phyloP scores from a whole-genome alignment of 2,329 filamentous ascomycete genomes.

The Metarhizium guizhouense region DNA sequence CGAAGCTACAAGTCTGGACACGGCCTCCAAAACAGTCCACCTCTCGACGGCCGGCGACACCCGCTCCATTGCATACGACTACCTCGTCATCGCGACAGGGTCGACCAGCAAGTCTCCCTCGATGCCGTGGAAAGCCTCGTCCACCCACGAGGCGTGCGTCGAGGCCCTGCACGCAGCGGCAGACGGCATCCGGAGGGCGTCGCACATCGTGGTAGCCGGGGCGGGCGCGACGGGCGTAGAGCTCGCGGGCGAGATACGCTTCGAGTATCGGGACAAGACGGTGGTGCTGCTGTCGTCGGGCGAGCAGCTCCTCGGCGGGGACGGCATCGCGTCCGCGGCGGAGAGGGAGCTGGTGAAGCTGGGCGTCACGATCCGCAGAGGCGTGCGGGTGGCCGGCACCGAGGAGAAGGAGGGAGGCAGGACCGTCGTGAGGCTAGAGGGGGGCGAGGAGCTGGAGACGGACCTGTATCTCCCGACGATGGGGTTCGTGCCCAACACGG shows the following conservation, averaged over 20 bases:
- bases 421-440: constrained; percentile 37
- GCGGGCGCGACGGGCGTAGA: constrained; percentile 49
- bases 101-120: constrained; percentile 29
- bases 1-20: constrained; percentile 32
- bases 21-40: constrained; percentile 30
- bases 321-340: constrained; percentile 32
- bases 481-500: constrained; percentile 46
- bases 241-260: constrained; percentile 43
- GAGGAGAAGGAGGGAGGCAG: constrained; percentile 24
- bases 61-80: constrained; percentile 38
- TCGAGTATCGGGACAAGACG: constrained; percentile 40
- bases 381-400: constrained; percentile 29
- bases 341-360: constrained; percentile 42
- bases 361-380: constrained; percentile 37
- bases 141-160: constrained; percentile 35
- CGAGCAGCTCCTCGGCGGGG: constrained; percentile 33
- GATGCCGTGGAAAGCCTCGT: constrained; percentile 44
- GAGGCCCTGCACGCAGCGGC: constrained; percentile 30
- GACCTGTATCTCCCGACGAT: constrained; percentile 50
- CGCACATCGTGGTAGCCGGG: constrained; percentile 46
- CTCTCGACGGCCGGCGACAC: constrained; percentile 21
- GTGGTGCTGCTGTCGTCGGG: constrained; percentile 37
- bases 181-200: constrained; percentile 33
- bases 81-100: constrained; percentile 50
- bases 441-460: constrained; percentile 37